These are phyloP conservation scores for Phialophora tarda DNA, from an alignment of 2,329 filamentous ascomycete genomes.

Conservation along the genomic window DNA sequence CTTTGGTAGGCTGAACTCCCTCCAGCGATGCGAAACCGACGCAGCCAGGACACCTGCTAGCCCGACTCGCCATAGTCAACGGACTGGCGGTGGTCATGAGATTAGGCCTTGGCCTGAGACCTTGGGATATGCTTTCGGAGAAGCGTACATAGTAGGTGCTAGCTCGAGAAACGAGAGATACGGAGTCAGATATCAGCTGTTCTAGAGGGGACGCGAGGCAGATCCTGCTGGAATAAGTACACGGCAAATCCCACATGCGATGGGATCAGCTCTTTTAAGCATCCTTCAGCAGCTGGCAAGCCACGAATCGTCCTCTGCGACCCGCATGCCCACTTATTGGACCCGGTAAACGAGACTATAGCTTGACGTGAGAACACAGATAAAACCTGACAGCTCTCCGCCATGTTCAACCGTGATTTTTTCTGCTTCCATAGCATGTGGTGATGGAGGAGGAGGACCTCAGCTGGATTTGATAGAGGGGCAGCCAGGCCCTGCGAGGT, in stretches of 20 bases:
- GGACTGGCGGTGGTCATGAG: slow-evolving; percentile 26
- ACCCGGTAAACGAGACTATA: background rate
- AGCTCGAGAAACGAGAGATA: slow-evolving; percentile 20
- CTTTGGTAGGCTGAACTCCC: slow-evolving; percentile 10
- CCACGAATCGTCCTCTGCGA: slow-evolving; percentile 1
- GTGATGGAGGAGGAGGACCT: slow-evolving; percentile 12
- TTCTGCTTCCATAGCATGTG: background rate
- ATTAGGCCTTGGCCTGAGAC: slow-evolving; percentile 17
- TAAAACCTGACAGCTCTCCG: slow-evolving; percentile 8
- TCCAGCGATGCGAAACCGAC: slow-evolving; percentile 13
- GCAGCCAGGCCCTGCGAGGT: slow-evolving; percentile 12
- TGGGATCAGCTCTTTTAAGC: slow-evolving; percentile 17
- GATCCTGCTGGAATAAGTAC: slow-evolving; percentile 21
- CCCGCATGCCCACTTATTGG: slow-evolving; percentile 4
- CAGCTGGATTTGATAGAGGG: slow-evolving; percentile 9
- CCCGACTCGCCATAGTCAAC: slow-evolving; percentile 23
- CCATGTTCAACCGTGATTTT: background rate
- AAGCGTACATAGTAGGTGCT: slow-evolving; percentile 4
- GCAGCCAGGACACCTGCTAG: slow-evolving; percentile 18
- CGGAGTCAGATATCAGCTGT: slow-evolving; percentile 19
- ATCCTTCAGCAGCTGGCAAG: slow-evolving; percentile 5
- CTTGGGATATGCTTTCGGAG: slow-evolving; percentile 21
- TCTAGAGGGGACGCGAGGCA: background rate
- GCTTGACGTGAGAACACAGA: slow-evolving; percentile 1
- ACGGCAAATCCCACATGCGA: slow-evolving; percentile 16